Percentiles rank a stretch among this genome's conserved stretches.
These are phyloP conservation scores for Hirsutella minnesotensis DNA, from an alignment of 2,329 filamentous ascomycete genomes.

Conservation along the genomic window DNA sequence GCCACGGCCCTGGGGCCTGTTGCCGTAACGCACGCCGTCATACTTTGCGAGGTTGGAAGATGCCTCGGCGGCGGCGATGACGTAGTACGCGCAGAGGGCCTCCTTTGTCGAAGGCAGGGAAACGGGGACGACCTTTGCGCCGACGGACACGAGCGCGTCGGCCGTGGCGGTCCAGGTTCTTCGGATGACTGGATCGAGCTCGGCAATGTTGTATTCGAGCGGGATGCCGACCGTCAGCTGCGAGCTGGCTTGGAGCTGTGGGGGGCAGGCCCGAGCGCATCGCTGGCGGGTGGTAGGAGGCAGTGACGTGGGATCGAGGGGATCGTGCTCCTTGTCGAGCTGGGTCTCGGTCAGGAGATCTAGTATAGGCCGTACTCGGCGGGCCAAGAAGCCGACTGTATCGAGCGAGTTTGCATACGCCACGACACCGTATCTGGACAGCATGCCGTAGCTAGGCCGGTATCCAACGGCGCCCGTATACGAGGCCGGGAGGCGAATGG, in stretches of 20 bases:
- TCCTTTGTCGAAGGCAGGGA: constrained; percentile 74
- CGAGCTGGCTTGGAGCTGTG: constrained; percentile 13
- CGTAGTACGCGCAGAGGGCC: constrained; percentile 87
- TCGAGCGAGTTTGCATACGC: constrained; percentile 90
- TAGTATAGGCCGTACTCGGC: constrained; percentile 36
- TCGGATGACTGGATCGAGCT: constrained; percentile 60
- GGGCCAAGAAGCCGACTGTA: constrained; percentile 69
- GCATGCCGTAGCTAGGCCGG: constrained; percentile 82
- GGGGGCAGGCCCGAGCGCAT: constrained; percentile 21
- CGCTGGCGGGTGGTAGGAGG: constrained; percentile 39
- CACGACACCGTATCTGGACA: constrained; percentile 78
- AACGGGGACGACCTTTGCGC: constrained; percentile 62
- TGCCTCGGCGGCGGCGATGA: constrained; percentile 89
- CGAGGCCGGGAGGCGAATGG: constrained; percentile 74
- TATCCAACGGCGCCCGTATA: constrained; percentile 77
- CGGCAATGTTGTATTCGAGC: constrained; percentile 77
- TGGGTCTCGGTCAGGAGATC: constrained; percentile 37
- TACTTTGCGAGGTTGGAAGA: constrained; percentile 95
- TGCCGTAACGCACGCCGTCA: constrained; percentile 88
- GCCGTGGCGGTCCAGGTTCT: constrained; percentile 57
- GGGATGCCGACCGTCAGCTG: constrained; percentile 43
- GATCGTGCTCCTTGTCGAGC: constrained; percentile 46
- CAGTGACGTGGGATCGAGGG: constrained; percentile 64
- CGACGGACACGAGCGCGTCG: constrained; percentile 44
- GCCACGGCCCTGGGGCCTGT: constrained; percentile 31